Evolutionary conservation across 768 basidiomycete genomes (phyloP).

Genomic region (Phlebiopsis gigantea): DNA sequence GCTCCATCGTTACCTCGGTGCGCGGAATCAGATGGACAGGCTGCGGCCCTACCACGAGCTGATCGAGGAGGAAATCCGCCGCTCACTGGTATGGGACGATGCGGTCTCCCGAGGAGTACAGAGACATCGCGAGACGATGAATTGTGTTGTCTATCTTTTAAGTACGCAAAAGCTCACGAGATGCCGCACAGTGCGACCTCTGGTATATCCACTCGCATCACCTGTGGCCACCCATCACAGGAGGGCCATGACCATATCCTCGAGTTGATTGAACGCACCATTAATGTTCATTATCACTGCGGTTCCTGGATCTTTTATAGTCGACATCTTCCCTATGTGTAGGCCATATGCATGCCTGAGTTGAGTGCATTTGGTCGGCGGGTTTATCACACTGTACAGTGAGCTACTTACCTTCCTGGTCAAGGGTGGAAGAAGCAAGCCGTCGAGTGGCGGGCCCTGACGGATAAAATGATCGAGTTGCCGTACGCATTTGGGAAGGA

Average conservation of each 20-base stretch:
- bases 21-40: conserved; percentile 16
- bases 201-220: background rate
- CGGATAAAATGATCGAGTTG: conserved; percentile 23
- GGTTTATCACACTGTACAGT: conserved; percentile 14
- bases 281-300: conserved; percentile 18
- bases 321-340: conserved; percentile 25
- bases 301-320: conserved; percentile 30
- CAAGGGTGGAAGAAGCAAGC: conserved; percentile 29
- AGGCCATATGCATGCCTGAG: background rate
- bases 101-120: background rate
- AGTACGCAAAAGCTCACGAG: background rate
- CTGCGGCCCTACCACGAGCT: conserved; percentile 23
- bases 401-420: conserved; percentile 34
- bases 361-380: too few species aligned
- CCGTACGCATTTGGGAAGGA: conserved; percentile 50
- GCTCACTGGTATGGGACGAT: background rate
- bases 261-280: conserved; percentile 20
- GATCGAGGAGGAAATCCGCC: conserved; percentile 17
- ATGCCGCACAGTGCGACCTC: background rate
- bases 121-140: background rate
- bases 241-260: conserved; percentile 22
- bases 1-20: conserved; percentile 19
- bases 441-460: conserved; percentile 12
- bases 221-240: background rate
- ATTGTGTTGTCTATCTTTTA: background rate